Conservation (phyloP, 2,329 filamentous ascomycete genomes). For the Gremmenia infestans region DNA sequence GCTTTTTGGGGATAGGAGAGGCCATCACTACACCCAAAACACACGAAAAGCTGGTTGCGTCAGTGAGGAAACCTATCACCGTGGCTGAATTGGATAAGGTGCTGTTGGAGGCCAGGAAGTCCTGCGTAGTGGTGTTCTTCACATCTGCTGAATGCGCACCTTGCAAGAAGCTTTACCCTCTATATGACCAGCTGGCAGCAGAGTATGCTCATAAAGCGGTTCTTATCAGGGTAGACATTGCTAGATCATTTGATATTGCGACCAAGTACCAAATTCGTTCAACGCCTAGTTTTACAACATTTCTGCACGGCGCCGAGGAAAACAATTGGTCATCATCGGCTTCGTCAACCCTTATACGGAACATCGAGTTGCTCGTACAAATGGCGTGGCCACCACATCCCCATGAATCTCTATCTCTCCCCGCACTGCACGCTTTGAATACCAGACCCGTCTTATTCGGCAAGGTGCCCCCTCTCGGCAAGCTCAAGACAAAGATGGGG, state of each 20-base stretch:
- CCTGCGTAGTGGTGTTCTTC: conserved; percentile 84
- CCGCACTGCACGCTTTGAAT: conserved; percentile 60
- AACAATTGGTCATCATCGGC: conserved; percentile 80
- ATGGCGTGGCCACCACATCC: conserved; percentile 73
- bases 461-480: conserved; percentile 77
- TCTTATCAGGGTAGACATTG: conserved; percentile 81
- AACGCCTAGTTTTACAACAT: conserved; percentile 87
- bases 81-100: conserved; percentile 56
- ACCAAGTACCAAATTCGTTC: conserved; percentile 63
- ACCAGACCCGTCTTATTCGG: conserved; percentile 62
- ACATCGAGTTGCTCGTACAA: conserved; percentile 67
- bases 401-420: conserved; percentile 66
- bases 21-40: conserved; percentile 13
- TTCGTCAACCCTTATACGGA: conserved; percentile 59
- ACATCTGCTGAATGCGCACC: conserved; percentile 83
- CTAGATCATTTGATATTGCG: conserved; percentile 58
- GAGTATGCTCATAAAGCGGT: conserved; percentile 63
- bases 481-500: conserved; percentile 76
- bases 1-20: conserved; percentile 27
- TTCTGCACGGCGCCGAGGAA: conserved; percentile 68
- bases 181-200: conserved; percentile 73
- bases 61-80: conserved; percentile 57
- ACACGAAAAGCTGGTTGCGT: conserved; percentile 31
- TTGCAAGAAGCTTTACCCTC: conserved; percentile 76
- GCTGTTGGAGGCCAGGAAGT: conserved; percentile 54